Base-by-base conservation (phyloP, 2,329 filamentous ascomycete species). In the Monilinia aucupariae region DNA sequence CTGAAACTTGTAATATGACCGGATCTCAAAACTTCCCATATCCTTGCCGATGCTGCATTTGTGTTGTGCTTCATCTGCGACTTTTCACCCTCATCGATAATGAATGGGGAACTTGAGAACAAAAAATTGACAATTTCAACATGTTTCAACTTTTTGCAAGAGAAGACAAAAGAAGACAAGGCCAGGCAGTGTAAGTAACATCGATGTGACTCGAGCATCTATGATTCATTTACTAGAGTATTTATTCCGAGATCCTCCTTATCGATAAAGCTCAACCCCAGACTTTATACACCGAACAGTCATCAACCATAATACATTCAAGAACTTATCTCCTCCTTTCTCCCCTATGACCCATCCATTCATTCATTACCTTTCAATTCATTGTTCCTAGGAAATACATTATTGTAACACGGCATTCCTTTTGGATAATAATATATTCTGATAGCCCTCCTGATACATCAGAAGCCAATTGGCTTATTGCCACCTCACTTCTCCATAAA, bases 251-350 rank as follows among this genome's bases (percentile, higher is more conserved):
- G 65, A 49, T 64, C 52, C 65, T 64, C 52, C 65, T 70, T 72
- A 73, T 70, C 70, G 70, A 73, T 73, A 72, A 71, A 69, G 68
- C 69, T 63, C 48, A 39, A 66, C 54, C 59, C 30, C 61, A 63
- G 56, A 68, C 59, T 66, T 68, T 10, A 27, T 20, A 58, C 60
- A 30, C 59, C 27, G 53, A 59, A 41, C 43, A 63, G 61, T 63
- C 61, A 64, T 68, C 68, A 69, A 55, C 62, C n/a, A 25, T n/a
- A 17, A 7, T 48, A 54, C 22, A 49, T 43, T 48, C 25, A 52
- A 62, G n/a, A 53, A 22, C 37, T 58, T 25, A 22, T 22, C 15
- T 37, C 34, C 37, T 25, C 27, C 27, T 30, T 6, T 39, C 10
- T 39, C 10, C 10, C 8, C 37, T 13, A 8, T 39, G n/a, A n/a